Percentiles rank a stretch among this genome's conserved stretches.
Evolutionary conservation across 1,284 basidiomycete genomes (phyloP).

Genomic region (Chiua sp.): DNA sequence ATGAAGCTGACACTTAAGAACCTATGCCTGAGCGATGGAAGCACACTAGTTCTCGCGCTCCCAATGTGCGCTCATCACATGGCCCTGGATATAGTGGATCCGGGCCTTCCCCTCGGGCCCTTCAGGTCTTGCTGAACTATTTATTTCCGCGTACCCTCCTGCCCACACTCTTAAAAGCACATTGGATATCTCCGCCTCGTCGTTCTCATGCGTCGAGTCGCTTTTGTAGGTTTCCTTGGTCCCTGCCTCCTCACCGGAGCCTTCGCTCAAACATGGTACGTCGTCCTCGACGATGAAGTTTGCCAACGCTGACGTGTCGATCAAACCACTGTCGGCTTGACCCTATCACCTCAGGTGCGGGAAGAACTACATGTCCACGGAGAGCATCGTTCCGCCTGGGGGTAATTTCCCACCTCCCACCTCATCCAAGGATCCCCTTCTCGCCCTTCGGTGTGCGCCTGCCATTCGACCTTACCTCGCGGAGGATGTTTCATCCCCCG

Average conservation of each 20-base stretch:
- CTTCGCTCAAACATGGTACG: constrained; percentile 41
- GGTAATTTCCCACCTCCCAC: constrained; percentile 32
- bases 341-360: constrained; percentile 30
- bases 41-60: too few species aligned
- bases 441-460: constrained; percentile 37
- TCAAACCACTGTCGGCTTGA: background rate
- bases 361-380: constrained; percentile 31
- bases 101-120: too few species aligned
- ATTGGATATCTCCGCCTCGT: background rate
- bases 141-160: constrained; percentile 6
- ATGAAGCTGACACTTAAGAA: too few species aligned
- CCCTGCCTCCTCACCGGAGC: constrained; percentile 23
- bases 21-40: too few species aligned
- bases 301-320: background rate
- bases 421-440: constrained; percentile 27
- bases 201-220: constrained; percentile 23
- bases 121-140: background rate
- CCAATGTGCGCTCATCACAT: constrained; percentile 1
- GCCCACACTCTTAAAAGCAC: background rate
- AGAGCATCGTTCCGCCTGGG: constrained; percentile 24
- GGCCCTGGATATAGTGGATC: background rate
- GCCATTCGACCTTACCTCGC: constrained; percentile 39
- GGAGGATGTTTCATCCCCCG: constrained; percentile 27
- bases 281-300: background rate
- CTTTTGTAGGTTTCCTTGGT: constrained; percentile 11